Conservation (phyloP, 805 yeast species). For the Torulaspora gathmanii region DNA sequence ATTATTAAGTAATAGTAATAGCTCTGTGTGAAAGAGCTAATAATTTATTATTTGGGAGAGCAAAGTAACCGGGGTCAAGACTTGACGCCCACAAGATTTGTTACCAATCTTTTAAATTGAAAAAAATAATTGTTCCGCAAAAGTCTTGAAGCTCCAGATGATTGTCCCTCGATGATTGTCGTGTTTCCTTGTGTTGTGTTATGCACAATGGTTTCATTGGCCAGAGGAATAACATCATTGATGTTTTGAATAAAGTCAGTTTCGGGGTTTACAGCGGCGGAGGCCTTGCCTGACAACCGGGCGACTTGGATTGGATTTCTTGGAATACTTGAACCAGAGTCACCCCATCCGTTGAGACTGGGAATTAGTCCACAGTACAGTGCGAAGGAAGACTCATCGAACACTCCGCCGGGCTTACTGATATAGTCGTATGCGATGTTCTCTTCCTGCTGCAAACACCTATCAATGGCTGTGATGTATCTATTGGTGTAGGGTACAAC, state of each 20-base stretch:
- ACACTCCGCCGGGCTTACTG: constrained; percentile 4
- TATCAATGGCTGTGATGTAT: constrained; percentile 13
- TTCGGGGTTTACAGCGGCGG: constrained; percentile 4
- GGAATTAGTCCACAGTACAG: constrained; percentile 22
- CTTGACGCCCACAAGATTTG: background rate
- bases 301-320: constrained; percentile 5
- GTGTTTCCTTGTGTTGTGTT: constrained; percentile 3
- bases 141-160: constrained; percentile 1
- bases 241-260: constrained; percentile 9
- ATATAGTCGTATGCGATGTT: constrained; percentile 12
- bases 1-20: too few species aligned
- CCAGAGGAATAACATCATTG: constrained; percentile 2
- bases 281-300: background rate
- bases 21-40: too few species aligned
- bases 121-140: constrained; percentile 2
- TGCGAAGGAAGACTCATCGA: constrained; percentile 15
- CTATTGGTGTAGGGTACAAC: constrained; percentile 56
- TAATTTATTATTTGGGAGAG: too few species aligned
- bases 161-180: background rate
- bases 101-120: background rate
- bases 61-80: too few species aligned
- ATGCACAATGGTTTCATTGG: constrained; percentile 7
- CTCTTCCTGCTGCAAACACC: constrained; percentile 9
- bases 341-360: constrained; percentile 10
- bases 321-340: constrained; percentile 10